Conservation (phyloP, 2,329 filamentous ascomycete species). For the Epicoccum sorghinum region DNA sequence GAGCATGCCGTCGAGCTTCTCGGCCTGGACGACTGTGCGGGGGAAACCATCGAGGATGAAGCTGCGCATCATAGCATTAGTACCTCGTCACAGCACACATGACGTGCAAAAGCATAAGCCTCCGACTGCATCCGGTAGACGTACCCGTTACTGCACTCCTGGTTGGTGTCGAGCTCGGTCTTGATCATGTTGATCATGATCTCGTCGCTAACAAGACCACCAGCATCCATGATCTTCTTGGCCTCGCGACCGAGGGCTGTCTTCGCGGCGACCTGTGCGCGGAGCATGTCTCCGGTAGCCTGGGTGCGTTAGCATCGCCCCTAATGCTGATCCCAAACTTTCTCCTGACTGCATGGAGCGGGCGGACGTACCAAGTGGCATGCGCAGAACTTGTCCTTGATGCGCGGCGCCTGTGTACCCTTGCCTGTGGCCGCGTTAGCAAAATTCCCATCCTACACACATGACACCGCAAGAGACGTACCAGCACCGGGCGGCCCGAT, state of each 20-base stretch:
- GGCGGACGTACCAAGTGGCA: conserved; percentile 82
- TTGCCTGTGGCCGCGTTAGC: conserved; percentile 70
- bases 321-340: background rate
- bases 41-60: conserved; percentile 99
- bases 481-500: conserved; percentile 97
- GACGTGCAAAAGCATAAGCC: background rate
- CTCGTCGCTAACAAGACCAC: conserved; percentile 95
- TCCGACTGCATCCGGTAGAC: conserved; percentile 2
- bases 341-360: no score
- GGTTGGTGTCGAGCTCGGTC: conserved; percentile 91
- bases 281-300: conserved; percentile 99
- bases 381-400: conserved; percentile 97
- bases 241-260: conserved; percentile 91
- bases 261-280: conserved; percentile 97
- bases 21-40: conserved; percentile 91
- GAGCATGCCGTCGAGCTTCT: conserved; percentile 95
- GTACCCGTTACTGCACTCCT: conserved; percentile 95
- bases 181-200: conserved; percentile 99
- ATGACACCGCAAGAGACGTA: conserved; percentile 56
- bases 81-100: background rate
- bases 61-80: conserved; percentile 54
- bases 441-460: conserved; percentile 11
- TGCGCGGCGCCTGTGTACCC: conserved; percentile 96
- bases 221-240: conserved; percentile 99
- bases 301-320: conserved; percentile 50